Evolutionary conservation across 768 basidiomycete genomes (phyloP).

Genomic region (Paxillus involutus): DNA sequence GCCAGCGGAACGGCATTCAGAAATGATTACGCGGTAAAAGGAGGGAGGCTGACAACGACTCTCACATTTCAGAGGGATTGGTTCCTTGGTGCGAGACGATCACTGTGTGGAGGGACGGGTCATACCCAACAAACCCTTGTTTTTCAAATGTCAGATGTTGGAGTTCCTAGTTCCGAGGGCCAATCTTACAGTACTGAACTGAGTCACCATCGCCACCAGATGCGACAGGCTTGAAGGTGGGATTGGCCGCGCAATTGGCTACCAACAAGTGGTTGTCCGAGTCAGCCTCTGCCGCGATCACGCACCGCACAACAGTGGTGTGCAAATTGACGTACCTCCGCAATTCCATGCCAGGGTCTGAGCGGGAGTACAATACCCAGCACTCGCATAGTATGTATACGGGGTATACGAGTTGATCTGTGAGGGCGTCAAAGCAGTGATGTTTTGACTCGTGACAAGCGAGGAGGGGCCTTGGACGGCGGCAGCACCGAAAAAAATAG

Average conservation of each 20-base stretch:
- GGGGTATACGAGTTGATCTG: slow-evolving; percentile 44
- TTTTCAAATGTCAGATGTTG: neutral
- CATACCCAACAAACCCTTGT: slow-evolving; percentile 53
- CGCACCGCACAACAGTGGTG: neutral
- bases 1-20: slow-evolving; percentile 4
- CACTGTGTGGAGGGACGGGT: slow-evolving; percentile 32
- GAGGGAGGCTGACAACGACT: slow-evolving; percentile 32
- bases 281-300: slow-evolving; percentile 13
- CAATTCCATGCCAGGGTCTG: slow-evolving; percentile 48
- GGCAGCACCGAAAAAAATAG: slow-evolving; percentile 7
- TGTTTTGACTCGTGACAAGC: slow-evolving; percentile 32
- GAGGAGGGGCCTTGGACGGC: slow-evolving; percentile 15
- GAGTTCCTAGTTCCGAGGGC: slow-evolving; percentile 10
- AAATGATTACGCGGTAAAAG: slow-evolving; percentile 33
- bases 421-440: slow-evolving; percentile 35
- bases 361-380: slow-evolving; percentile 45
- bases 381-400: slow-evolving; percentile 48
- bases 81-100: slow-evolving; percentile 38
- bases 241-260: slow-evolving; percentile 44
- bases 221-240: slow-evolving; percentile 42
- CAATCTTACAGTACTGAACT: slow-evolving; percentile 41
- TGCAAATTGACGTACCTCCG: slow-evolving; percentile 38
- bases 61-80: slow-evolving; percentile 22
- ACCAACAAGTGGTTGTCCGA: neutral
- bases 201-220: slow-evolving; percentile 43